These are phyloP conservation scores for Macrolepiota dolichaula DNA, from an alignment of 768 basidiomycete genomes.

Conservation along the genomic window DNA sequence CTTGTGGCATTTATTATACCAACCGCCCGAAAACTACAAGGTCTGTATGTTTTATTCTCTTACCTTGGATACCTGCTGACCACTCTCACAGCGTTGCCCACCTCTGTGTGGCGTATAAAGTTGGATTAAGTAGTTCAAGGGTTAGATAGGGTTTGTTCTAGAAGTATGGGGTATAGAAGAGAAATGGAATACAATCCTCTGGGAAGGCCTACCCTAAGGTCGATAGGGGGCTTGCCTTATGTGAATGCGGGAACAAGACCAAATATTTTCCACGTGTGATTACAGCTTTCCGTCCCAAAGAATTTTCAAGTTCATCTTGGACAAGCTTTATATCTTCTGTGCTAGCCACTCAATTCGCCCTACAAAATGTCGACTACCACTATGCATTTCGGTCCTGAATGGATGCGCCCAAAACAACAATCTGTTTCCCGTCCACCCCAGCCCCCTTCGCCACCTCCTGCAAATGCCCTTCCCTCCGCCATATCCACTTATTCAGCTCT, in stretches of 20 bases:
- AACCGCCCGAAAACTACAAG: constrained; percentile 81
- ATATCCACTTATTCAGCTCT: constrained; percentile 71
- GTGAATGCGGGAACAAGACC: constrained; percentile 13
- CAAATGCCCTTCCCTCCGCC: constrained; percentile 38
- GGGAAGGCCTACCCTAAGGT: constrained; percentile 2
- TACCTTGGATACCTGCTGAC: constrained; percentile 6
- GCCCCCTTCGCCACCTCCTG: constrained; percentile 59
- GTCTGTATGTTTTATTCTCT: constrained; percentile 38
- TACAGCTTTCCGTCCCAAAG: constrained; percentile 17
- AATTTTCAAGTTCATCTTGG: constrained; percentile 19
- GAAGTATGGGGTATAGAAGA: background rate
- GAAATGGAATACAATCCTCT: background rate
- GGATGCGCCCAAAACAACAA: constrained; percentile 84
- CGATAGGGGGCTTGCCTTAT: constrained; percentile 4
- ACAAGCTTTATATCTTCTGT: constrained; percentile 14
- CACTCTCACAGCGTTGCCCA: constrained; percentile 53
- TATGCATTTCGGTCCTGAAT: constrained; percentile 91
- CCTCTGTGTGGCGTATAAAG: constrained; percentile 70
- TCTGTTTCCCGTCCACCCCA: constrained; percentile 47
- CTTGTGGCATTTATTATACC: constrained; percentile 79
- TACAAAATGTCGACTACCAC: constrained; percentile 54
- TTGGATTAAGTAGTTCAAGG: constrained; percentile 27
- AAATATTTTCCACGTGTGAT: constrained; percentile 43
- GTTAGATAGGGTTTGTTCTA: background rate
- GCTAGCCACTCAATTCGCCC: constrained; percentile 17